Conservation (phyloP, 2,329 filamentous ascomycete genomes). For the Tolypocladium guangdongense region DNA sequence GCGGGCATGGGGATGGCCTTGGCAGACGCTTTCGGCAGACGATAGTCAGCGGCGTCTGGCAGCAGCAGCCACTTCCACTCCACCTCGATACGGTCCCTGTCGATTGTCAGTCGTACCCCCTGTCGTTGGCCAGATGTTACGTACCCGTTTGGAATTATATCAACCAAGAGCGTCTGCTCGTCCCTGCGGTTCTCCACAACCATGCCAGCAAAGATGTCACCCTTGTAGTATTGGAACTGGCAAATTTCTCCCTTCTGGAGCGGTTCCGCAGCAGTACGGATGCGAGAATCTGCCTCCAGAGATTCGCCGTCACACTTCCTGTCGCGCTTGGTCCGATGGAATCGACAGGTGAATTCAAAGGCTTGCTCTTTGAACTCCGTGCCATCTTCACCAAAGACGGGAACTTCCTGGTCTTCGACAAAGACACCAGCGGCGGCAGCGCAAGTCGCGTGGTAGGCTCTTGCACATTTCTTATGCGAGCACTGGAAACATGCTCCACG, state of each 20-base stretch:
- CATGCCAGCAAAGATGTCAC: conserved; percentile 83
- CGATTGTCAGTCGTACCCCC: conserved; percentile 25
- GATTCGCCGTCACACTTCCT: conserved; percentile 59
- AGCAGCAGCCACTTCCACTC: conserved; percentile 77
- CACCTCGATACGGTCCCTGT: conserved; percentile 62
- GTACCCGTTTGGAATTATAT: conserved; percentile 77
- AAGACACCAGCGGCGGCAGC: conserved; percentile 86
- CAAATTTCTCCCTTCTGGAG: conserved; percentile 67
- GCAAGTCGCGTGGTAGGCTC: conserved; percentile 91
- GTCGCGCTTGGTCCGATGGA: conserved; percentile 80
- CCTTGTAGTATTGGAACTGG: conserved; percentile 73
- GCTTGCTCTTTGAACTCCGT: conserved; percentile 86
- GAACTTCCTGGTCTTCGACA: conserved; percentile 75
- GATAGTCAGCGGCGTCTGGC: conserved; percentile 59
- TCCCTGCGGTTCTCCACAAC: conserved; percentile 71
- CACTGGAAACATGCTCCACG: conserved; percentile 96
- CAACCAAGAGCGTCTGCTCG: conserved; percentile 68
- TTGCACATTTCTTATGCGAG: conserved; percentile 84
- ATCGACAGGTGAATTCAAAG: conserved; percentile 89
- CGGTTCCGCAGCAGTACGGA: conserved; percentile 55
- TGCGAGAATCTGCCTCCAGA: conserved; percentile 59
- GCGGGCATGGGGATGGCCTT: conserved; percentile 62
- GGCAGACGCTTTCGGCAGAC: conserved; percentile 61
- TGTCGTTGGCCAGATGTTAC: conserved; percentile 18
- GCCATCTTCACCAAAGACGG: conserved; percentile 80